phyloP scores from a whole-genome alignment of 2,329 filamentous ascomycete genomes.

The Fusarium brevicatenulatum region DNA sequence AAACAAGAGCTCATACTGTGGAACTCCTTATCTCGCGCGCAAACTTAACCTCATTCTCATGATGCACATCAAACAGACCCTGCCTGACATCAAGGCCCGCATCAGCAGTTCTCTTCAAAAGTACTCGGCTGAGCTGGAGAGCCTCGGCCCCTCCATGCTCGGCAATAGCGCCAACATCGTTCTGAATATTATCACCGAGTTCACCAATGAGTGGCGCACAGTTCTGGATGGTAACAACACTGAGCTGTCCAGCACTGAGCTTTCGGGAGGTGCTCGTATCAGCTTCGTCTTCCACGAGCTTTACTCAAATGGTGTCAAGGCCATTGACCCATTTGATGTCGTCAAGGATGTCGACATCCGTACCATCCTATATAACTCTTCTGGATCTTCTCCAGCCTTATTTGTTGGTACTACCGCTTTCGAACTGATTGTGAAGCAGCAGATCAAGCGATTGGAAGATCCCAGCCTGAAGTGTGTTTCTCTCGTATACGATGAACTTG shows the following conservation, averaged over 20 bases:
- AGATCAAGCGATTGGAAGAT: constrained; percentile 96
- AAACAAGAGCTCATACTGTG: constrained; percentile 98
- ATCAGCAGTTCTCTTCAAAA: constrained; percentile 95
- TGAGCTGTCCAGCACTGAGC: constrained; percentile 91
- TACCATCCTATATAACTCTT: constrained; percentile 97
- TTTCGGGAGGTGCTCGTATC: constrained; percentile 97
- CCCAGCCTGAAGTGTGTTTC: constrained; percentile 98
- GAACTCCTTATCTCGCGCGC: constrained; percentile 93
- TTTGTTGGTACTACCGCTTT: constrained; percentile 99
- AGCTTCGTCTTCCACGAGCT: constrained; percentile 99
- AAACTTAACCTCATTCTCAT: constrained; percentile 99
- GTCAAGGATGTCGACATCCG: constrained; percentile 98
- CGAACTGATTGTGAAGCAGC: constrained; percentile 97
- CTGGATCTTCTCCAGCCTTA: constrained; percentile 94
- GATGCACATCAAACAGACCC: constrained; percentile 99
- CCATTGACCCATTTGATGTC: constrained; percentile 95
- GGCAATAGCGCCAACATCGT: constrained; percentile 97
- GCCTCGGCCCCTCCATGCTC: constrained; percentile 91
- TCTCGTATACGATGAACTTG: constrained; percentile 95
- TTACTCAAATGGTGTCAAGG: constrained; percentile 97
- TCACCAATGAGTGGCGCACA: constrained; percentile 96
- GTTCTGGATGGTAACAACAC: constrained; percentile 97
- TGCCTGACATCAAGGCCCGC: constrained; percentile 97
- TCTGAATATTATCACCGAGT: constrained; percentile 98
- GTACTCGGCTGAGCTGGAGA: constrained; percentile 82